Conservation (phyloP, 345 rosid species). For the Brassica rapa region DNA sequence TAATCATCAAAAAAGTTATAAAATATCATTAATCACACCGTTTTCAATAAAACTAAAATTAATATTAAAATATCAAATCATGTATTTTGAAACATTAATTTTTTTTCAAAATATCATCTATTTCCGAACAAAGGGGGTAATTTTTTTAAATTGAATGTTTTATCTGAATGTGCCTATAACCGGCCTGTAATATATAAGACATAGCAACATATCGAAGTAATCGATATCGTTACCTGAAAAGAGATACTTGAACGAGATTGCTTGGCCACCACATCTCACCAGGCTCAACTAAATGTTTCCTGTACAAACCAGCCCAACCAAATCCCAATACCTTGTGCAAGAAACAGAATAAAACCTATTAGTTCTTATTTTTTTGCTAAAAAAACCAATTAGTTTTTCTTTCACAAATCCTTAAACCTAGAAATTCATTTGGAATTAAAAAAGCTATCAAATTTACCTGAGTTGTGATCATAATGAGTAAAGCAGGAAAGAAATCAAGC, state of each 20-base stretch:
- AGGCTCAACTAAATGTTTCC: slow-evolving; percentile 73
- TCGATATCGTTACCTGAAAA: slow-evolving; percentile 57
- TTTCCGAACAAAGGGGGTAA: too few species aligned
- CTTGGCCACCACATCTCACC: slow-evolving; percentile 89
- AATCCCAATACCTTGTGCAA: slow-evolving; percentile 75
- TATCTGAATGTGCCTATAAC: not conserved
- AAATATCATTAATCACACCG: too few species aligned
- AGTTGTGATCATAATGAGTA: slow-evolving; percentile 73
- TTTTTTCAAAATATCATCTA: too few species aligned
- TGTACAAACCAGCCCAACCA: slow-evolving; percentile 85
- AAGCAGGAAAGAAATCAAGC: slow-evolving; percentile 61
- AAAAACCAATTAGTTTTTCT: not conserved
- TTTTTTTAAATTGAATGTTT: not conserved
- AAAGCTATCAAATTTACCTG: slow-evolving; percentile 49
- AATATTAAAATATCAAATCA: too few species aligned
- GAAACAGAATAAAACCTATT: slow-evolving; percentile 21
- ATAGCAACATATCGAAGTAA: not conserved
- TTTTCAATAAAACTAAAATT: too few species aligned
- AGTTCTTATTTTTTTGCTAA: too few species aligned
- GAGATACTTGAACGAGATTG: slow-evolving; percentile 70
- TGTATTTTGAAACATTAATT: too few species aligned
- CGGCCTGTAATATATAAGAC: not conserved
- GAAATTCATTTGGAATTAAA: not conserved
- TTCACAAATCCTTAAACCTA: slow-evolving; percentile 1
- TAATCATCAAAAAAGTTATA: too few species aligned